Percentiles rank a stretch among this genome's conserved stretches.
Evolutionary conservation across 148 eudicot genomes (phyloP).

Genomic region (Camellia granthamiana): DNA sequence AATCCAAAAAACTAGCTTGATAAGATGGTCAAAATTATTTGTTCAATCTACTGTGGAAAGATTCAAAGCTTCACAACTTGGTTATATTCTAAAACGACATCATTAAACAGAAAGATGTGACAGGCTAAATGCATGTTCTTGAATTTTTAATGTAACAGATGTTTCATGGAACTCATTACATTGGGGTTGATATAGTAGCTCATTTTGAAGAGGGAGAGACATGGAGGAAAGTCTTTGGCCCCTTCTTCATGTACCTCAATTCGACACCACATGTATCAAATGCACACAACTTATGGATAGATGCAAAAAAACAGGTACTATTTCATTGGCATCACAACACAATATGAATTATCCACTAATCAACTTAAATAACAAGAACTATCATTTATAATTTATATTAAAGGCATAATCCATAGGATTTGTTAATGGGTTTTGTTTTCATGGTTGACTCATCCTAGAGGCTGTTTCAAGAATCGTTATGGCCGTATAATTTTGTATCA

Average conservation of each 20-base stretch:
- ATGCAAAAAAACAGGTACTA: conserved; percentile 38
- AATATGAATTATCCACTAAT: no score
- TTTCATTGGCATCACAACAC: neutral
- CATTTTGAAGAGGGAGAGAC: conserved; percentile 38
- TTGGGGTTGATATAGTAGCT: conserved; percentile 28
- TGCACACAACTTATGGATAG: conserved; percentile 30
- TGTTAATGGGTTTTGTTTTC: neutral
- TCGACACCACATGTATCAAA: conserved; percentile 21
- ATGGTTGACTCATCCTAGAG: conserved; percentile 22
- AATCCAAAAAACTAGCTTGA: no score
- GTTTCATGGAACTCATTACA: conserved; percentile 38
- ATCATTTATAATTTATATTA: neutral
- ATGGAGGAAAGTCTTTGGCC: conserved; percentile 43
- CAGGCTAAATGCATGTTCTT: neutral
- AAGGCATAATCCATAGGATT: neutral
- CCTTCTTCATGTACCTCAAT: conserved; percentile 35
- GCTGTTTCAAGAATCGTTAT: conserved; percentile 21
- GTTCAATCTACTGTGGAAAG: neutral
- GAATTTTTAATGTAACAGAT: conserved; percentile 20
- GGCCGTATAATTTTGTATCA: conserved; percentile 38
- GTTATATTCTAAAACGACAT: neutral
- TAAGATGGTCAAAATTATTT: no score
- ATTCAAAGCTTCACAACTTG: neutral
- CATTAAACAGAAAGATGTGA: neutral
- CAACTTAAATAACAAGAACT: no score